These are phyloP conservation scores for Candida pini DNA, from an alignment of 805 yeast genomes.

Conservation along the genomic window DNA sequence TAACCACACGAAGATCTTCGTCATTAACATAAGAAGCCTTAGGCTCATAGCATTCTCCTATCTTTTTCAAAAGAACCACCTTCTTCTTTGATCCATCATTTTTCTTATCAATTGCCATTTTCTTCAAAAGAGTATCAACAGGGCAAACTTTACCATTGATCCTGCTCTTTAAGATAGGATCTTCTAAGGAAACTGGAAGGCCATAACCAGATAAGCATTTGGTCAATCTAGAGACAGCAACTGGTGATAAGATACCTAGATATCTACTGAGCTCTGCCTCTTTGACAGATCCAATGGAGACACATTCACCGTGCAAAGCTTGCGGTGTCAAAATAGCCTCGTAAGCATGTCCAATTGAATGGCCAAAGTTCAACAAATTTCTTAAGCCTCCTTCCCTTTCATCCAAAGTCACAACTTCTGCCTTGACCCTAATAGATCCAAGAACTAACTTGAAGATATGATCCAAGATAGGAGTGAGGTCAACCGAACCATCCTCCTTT, in stretches of 20 bases:
- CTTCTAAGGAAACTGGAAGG: conserved; percentile 74
- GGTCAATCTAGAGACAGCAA: conserved; percentile 85
- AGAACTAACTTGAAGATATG: conserved; percentile 73
- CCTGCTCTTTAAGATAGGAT: conserved; percentile 63
- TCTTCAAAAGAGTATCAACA: conserved; percentile 65
- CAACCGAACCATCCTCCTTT: conserved; percentile 43
- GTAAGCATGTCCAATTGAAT: conserved; percentile 95
- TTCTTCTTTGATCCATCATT: conserved; percentile 90
- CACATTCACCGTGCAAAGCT: conserved; percentile 97
- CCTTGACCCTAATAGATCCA: conserved; percentile 86
- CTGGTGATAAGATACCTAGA: conserved; percentile 82
- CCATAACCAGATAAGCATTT: conserved; percentile 83
- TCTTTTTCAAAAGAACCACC: conserved; percentile 73
- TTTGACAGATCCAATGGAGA: conserved; percentile 90
- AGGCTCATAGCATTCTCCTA: conserved; percentile 86
- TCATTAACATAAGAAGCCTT: conserved; percentile 82
- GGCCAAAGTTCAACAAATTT: conserved; percentile 91
- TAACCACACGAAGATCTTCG: conserved; percentile 70
- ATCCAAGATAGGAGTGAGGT: conserved; percentile 62
- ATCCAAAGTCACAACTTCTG: conserved; percentile 87
- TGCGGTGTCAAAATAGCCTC: conserved; percentile 97
- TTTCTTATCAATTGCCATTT: conserved; percentile 95
- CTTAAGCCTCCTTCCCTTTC: conserved; percentile 94
- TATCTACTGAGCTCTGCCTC: conserved; percentile 96
- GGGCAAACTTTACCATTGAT: conserved; percentile 68